phyloP scores from a whole-genome alignment of 306 rosid species.

The Aeschynomene evenia region DNA sequence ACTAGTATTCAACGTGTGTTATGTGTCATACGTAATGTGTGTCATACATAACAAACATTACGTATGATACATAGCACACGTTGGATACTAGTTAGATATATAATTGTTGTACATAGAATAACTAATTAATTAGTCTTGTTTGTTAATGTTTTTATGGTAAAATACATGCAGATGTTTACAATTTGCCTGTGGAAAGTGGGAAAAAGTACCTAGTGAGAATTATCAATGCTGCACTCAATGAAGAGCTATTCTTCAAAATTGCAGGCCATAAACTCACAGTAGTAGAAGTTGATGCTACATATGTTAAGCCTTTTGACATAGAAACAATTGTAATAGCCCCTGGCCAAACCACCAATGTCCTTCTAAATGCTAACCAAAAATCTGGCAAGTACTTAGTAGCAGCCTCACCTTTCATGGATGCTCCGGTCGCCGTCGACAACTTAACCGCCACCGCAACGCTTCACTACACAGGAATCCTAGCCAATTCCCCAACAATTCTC shows the following conservation, averaged over 20 bases:
- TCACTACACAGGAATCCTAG: conserved; percentile 74
- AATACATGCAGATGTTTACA: conserved; percentile 53
- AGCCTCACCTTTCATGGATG: conserved; percentile 80
- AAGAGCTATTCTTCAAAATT: conserved; percentile 88
- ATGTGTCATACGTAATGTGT: too few relatives aligned
- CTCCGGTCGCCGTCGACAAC: conserved; percentile 70
- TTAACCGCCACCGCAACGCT: conserved; percentile 68
- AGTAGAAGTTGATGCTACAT: conserved; percentile 86
- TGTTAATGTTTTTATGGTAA: neutral
- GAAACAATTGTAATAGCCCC: conserved; percentile 78
- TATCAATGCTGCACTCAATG: conserved; percentile 98
- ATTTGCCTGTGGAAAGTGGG: conserved; percentile 57
- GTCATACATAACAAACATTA: too few relatives aligned
- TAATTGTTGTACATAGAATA: too few relatives aligned
- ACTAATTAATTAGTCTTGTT: neutral
- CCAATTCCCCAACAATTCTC: conserved; percentile 45
- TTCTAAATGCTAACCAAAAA: conserved; percentile 52
- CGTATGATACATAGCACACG: too few relatives aligned
- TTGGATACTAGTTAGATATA: too few relatives aligned
- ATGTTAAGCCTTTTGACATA: conserved; percentile 68
- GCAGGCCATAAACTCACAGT: conserved; percentile 75
- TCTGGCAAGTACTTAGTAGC: conserved; percentile 67
- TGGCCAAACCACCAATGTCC: conserved; percentile 87
- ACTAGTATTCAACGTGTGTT: too few relatives aligned
- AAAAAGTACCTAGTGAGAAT: conserved; percentile 65